A percentile compares a stretch with the other conserved stretches of the same genome.
These are phyloP conservation scores for Aspergillus sp. DNA, from an alignment of 2,329 filamentous ascomycete genomes.

Conservation along the genomic window DNA sequence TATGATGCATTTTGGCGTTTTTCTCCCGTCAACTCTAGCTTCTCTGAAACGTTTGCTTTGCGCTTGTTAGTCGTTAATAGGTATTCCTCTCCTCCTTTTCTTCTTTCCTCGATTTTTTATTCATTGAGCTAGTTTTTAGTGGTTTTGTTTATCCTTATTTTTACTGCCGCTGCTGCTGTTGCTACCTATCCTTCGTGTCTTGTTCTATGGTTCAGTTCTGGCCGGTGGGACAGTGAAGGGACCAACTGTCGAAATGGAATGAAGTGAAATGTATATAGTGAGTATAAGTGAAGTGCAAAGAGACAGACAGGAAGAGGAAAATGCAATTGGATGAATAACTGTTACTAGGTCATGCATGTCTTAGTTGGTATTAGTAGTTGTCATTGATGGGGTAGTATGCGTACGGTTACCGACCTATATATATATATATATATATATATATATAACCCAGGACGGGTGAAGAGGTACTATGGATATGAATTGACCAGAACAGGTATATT, in stretches of 20 bases:
- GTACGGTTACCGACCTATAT: neutral
- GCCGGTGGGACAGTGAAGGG: neutral
- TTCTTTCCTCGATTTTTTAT: neutral
- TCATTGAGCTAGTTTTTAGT: neutral
- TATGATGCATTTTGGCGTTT: conserved; percentile 5
- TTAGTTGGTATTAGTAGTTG: neutral
- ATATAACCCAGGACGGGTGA: no score
- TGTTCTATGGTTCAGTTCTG: neutral
- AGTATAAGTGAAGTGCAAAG: neutral
- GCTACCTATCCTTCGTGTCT: neutral
- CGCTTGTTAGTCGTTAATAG: no score
- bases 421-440: neutral
- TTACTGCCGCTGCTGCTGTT: neutral
- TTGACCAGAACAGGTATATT: no score
- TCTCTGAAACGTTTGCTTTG: neutral
- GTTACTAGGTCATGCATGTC: neutral
- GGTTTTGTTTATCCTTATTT: neutral
- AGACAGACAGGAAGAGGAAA: neutral
- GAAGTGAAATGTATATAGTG: neutral
- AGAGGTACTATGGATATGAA: no score
- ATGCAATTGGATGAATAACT: neutral
- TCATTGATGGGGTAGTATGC: neutral
- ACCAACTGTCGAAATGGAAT: neutral
- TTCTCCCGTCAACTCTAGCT: neutral
- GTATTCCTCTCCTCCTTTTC: neutral